A percentile compares a stretch with the other conserved stretches of the same genome.
Conservation (phyloP, 306 rosid species). For the Mimosa pudica region DNA sequence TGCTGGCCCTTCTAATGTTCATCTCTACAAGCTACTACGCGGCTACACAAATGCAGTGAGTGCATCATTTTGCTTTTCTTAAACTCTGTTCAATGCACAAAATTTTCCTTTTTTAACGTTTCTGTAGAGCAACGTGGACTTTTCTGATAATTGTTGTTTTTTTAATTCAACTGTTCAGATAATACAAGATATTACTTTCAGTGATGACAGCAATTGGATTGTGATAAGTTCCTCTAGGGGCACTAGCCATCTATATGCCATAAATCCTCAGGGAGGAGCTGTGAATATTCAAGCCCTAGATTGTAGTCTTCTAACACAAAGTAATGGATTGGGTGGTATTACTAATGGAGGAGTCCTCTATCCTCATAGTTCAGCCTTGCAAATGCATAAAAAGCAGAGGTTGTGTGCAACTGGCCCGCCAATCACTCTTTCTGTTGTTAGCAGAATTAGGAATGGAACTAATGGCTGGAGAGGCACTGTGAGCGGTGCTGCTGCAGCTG, state of each 20-base stretch:
- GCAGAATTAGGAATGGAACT: constrained; percentile 79
- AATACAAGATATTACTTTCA: constrained; percentile 94
- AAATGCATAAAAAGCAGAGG: constrained; percentile 57
- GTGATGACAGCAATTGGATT: constrained; percentile 96
- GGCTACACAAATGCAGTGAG: constrained; percentile 95
- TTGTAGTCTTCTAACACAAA: constrained; percentile 45
- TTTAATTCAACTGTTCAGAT: constrained; percentile 53
- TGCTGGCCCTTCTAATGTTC: constrained; percentile 57
- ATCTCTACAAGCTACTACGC: constrained; percentile 88
- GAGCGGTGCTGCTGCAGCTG: constrained; percentile 96
- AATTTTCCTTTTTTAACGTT: constrained; percentile 5
- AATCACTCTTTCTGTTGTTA: constrained; percentile 74
- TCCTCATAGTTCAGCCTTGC: constrained; percentile 46
- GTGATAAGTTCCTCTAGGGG: constrained; percentile 98
- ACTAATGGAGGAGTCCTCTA: constrained; percentile 45
- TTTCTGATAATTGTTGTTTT: constrained; percentile 22
- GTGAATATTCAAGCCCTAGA: constrained; percentile 61
- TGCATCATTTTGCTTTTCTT: constrained; percentile 1
- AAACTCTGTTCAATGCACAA: background rate
- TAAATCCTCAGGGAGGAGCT: constrained; percentile 86
- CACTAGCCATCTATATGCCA: constrained; percentile 89
- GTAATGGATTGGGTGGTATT: constrained; percentile 44
- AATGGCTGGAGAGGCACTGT: constrained; percentile 92
- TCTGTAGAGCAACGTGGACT: background rate
- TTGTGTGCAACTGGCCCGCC: constrained; percentile 62